Base-by-base conservation (phyloP, 306 rosid species). In the Phaseolus lunatus region DNA sequence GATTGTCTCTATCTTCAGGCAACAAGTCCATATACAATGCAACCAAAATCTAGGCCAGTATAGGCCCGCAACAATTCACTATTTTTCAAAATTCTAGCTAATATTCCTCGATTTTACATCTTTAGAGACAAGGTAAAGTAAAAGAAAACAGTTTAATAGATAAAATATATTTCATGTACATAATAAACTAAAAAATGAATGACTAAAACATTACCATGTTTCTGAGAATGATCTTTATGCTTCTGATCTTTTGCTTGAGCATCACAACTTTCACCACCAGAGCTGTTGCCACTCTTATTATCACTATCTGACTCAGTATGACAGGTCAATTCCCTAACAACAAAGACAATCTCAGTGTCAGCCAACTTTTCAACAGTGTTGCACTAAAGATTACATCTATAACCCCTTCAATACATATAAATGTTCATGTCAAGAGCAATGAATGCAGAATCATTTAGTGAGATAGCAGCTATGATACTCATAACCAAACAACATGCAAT, bases 291-390 rank as follows among this genome's bases (percentile, higher is more conserved):
- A 19, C 88, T 83, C 53, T 76, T 71, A 78, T 82, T 86, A 72
- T 88, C 96, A 69, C 86, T 85, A 23, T 86, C 97, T 24, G 98
- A 79, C 81, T 91, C 91, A 0, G 48, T 43, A 43, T 43, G 48
- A 10, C 89, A 82, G 45, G 53, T 87, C 2, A 84, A 86, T 16
- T 86, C 90, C 92, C 98, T 94, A 18, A 48, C 41, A 79, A 16
- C 67, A 77, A 62, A 64, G 39, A 78, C 57, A 76, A 43, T 43
- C 50, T 78, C 50, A 77, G 23, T 29, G 19, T 19, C 57, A 49
- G 50, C 68, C 66, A n/a, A 43, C 48, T 12, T 43, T 43, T 43
- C 2, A 6, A 9, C n/a, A 57, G 41, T 35, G 44, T 35, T 49
- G 50, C 24, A 50, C 9, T 57, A 74, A 45, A 75, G 47, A 71